Conservation (phyloP, 805 yeast genomes). For the Ogataea wickerhamii region DNA sequence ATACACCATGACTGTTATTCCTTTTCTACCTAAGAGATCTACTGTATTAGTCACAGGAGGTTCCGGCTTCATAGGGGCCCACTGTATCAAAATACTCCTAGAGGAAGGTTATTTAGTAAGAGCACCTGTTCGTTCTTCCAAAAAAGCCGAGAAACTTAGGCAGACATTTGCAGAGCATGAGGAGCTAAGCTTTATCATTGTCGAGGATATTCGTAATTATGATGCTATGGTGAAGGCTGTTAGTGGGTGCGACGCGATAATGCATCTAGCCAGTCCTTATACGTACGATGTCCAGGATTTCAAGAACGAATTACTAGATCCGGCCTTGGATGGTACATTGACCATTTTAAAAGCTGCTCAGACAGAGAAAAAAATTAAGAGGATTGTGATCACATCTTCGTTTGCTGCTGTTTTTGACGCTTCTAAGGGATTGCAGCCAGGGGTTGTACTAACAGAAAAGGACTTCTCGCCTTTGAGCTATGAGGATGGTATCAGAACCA, state of each 20-base stretch:
- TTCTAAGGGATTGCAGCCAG: conserved; percentile 34
- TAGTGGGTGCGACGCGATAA: conserved; percentile 49
- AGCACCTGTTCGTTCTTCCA: conserved; percentile 42
- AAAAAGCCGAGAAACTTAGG: conserved; percentile 19
- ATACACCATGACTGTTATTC: conserved; percentile 1
- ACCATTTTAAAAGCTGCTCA: conserved; percentile 49
- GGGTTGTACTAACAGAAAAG: conserved; percentile 39
- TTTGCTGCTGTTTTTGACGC: conserved; percentile 43
- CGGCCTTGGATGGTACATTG: conserved; percentile 55
- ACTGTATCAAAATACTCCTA: conserved; percentile 34
- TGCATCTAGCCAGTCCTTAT: conserved; percentile 64
- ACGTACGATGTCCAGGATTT: conserved; percentile 38
- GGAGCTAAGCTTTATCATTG: conserved; percentile 37
- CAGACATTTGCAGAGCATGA: conserved; percentile 20
- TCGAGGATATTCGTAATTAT: conserved; percentile 44
- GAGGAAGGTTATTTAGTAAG: conserved; percentile 39
- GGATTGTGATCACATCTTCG: conserved; percentile 53
- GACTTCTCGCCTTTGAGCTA: conserved; percentile 53
- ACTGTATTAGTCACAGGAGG: conserved; percentile 45
- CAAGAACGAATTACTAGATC: conserved; percentile 49
- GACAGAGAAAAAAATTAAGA: conserved; percentile 38
- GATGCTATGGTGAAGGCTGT: conserved; percentile 40
- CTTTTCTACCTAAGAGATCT: conserved; percentile 2
- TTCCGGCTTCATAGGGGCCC: conserved; percentile 48
- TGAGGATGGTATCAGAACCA: conserved; percentile 39